Evolutionary conservation across 202 grass and related monocot genomes (phyloP).

Genomic region (Schoenoplectus triqueter): DNA sequence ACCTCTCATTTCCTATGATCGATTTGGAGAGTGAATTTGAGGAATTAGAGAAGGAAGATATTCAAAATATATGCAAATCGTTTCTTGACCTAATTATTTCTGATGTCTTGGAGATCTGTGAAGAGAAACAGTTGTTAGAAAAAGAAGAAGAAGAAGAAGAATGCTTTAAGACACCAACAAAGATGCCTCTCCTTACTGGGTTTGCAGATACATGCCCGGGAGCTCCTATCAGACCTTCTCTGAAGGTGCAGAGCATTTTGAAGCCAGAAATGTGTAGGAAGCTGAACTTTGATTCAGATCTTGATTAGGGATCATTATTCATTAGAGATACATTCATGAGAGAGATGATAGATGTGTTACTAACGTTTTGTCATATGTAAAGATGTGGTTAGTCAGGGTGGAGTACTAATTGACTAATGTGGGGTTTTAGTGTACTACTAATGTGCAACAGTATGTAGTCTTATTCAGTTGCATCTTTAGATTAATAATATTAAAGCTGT

Average conservation of each 20-base stretch:
- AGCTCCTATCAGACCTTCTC: conserved; percentile 42
- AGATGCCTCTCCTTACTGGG: conserved; percentile 36
- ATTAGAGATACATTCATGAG: neutral
- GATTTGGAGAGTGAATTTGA: conserved; percentile 53
- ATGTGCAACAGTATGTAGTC: neutral
- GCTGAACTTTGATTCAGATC: conserved; percentile 56
- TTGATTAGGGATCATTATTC: conserved; percentile 17
- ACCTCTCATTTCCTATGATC: conserved; percentile 44
- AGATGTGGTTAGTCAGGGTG: conserved; percentile 13
- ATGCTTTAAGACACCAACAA: conserved; percentile 32
- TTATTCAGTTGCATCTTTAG: conserved; percentile 15
- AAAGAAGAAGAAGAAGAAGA: conserved; percentile 30
- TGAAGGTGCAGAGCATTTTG: conserved; percentile 50
- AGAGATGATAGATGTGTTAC: neutral
- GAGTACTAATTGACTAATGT: conserved; percentile 24
- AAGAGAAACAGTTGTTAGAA: conserved; percentile 24
- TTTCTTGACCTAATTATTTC: conserved; percentile 72
- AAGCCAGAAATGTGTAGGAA: conserved; percentile 59
- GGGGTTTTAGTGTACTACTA: neutral
- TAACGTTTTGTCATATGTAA: conserved; percentile 33
- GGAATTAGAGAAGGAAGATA: conserved; percentile 61
- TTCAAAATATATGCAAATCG: conserved; percentile 55
- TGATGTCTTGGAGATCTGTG: conserved; percentile 44
- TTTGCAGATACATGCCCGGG: conserved; percentile 58
- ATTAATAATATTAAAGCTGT: conserved; percentile 15